Evolutionary conservation across 2,329 filamentous ascomycete species (phyloP).

Genomic region (Cadophora gregata): DNA sequence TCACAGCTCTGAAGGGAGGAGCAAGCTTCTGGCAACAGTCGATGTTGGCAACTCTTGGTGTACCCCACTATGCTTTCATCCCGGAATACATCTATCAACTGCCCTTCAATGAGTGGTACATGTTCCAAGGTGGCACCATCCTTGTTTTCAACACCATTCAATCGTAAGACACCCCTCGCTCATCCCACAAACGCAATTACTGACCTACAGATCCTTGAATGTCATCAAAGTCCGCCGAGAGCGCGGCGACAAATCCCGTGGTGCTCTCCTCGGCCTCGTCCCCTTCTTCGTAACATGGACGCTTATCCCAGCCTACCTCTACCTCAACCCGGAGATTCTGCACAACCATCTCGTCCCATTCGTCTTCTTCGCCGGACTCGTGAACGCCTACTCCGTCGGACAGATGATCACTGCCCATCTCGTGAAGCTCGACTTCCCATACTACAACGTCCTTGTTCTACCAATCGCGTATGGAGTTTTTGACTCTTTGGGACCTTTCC

Average conservation of each 20-base stretch:
- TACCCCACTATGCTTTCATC: constrained; percentile 68
- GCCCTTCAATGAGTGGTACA: constrained; percentile 90
- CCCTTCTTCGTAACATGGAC: constrained; percentile 83
- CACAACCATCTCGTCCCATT: constrained; percentile 87
- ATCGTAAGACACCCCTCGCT: constrained; percentile 50
- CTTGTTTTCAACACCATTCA: constrained; percentile 84
- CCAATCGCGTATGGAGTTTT: constrained; percentile 80
- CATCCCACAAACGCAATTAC: constrained; percentile 17
- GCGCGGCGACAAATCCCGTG: constrained; percentile 73
- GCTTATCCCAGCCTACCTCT: constrained; percentile 78
- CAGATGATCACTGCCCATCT: constrained; percentile 96
- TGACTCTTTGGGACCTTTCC: constrained; percentile 77
- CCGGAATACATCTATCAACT: constrained; percentile 77
- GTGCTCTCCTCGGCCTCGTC: constrained; percentile 80
- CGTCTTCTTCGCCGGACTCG: constrained; percentile 82
- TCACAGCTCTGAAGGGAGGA: constrained; percentile 85
- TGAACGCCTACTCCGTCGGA: constrained; percentile 95
- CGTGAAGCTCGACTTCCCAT: constrained; percentile 86
- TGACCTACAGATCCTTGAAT: constrained; percentile 67
- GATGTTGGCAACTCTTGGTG: constrained; percentile 74
- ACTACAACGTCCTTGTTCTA: constrained; percentile 82
- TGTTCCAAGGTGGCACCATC: constrained; percentile 83
- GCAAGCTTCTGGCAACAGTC: constrained; percentile 93
- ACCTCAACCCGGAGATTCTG: constrained; percentile 83
- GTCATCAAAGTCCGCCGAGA: constrained; percentile 82